Conservation (phyloP, 495 filamentous ascomycete genomes). For the Gamarada debralockiae region DNA sequence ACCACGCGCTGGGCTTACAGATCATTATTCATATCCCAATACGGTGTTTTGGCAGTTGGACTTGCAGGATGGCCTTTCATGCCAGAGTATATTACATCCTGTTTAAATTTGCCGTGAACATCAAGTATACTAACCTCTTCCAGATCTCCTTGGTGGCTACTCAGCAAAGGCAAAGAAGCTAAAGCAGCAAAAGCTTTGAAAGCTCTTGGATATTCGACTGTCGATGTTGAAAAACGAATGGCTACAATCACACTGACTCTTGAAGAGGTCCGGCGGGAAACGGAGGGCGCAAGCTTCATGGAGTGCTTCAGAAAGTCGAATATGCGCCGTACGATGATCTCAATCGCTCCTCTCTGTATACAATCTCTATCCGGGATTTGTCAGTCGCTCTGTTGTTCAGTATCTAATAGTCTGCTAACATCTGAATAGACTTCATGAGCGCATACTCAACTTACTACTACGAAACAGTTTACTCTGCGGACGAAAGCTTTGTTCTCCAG, state of each 20-base stretch:
- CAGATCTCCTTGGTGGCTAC: conserved; percentile 20
- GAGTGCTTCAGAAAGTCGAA: conserved; percentile 34
- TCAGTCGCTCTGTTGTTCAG: too few relatives aligned
- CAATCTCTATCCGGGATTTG: conserved; percentile 30
- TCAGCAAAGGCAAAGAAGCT: conserved; percentile 32
- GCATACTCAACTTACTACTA: conserved; percentile 33
- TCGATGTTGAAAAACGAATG: conserved; percentile 10
- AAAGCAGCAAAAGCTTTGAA: conserved; percentile 28
- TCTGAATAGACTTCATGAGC: conserved; percentile 27
- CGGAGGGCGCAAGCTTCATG: conserved; percentile 31
- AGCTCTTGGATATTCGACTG: conserved; percentile 13
- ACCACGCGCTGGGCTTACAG: conserved; percentile 31
- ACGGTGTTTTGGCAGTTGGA: conserved; percentile 24
- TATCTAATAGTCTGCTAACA: too few relatives aligned
- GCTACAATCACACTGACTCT: conserved; percentile 12
- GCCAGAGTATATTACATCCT: conserved; percentile 12
- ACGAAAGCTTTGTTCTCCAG: conserved; percentile 26
- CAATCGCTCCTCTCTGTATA: conserved; percentile 29
- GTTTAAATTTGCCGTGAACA: too few relatives aligned
- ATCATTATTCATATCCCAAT: conserved; percentile 29
- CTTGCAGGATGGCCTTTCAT: conserved; percentile 15
- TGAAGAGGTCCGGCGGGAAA: conserved; percentile 28
- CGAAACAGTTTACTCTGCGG: conserved; percentile 28
- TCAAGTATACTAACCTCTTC: neutral
- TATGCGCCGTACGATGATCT: conserved; percentile 32